phyloP scores from a whole-genome alignment of 345 rosid species.

The Eucalyptus marginata region DNA sequence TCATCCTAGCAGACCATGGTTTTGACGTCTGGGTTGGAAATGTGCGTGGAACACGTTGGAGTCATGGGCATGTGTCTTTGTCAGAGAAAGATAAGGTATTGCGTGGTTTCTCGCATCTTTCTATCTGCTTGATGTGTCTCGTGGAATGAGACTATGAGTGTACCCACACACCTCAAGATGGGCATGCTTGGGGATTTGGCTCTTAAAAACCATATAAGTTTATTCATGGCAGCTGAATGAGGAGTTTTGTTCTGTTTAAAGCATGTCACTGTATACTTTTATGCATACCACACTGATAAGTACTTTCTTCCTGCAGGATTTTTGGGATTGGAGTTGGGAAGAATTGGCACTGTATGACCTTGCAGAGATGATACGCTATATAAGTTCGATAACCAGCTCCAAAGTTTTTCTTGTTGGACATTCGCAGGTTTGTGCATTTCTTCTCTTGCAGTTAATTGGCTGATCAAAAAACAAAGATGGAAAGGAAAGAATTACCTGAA shows the following conservation, averaged over 20 bases:
- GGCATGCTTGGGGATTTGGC: neutral
- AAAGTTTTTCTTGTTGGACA: constrained; percentile 83
- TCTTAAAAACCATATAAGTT: neutral
- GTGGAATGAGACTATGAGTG: neutral
- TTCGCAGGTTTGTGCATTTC: constrained; percentile 55
- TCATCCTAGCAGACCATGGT: constrained; percentile 80
- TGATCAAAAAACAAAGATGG: neutral
- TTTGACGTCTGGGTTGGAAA: constrained; percentile 92
- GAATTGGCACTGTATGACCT: constrained; percentile 77
- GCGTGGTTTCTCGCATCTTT: neutral
- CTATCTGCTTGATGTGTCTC: neutral
- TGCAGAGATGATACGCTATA: constrained; percentile 50
- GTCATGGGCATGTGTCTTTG: constrained; percentile 68
- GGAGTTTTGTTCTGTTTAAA: neutral
- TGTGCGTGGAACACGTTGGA: constrained; percentile 89
- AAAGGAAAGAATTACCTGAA: neutral
- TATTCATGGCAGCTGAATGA: neutral
- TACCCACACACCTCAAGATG: neutral
- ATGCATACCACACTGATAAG: neutral
- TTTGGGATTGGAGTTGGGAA: constrained; percentile 99
- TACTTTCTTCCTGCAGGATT: constrained; percentile 40
- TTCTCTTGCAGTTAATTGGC: neutral
- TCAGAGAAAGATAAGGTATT: constrained; percentile 63
- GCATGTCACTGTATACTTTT: neutral
- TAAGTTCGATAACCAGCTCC: constrained; percentile 38